Evolutionary conservation across 805 yeast genomes (phyloP), one percentile per base, ranked within the genome.

Genomic region (Komagataella pseudopastoris): DNA sequence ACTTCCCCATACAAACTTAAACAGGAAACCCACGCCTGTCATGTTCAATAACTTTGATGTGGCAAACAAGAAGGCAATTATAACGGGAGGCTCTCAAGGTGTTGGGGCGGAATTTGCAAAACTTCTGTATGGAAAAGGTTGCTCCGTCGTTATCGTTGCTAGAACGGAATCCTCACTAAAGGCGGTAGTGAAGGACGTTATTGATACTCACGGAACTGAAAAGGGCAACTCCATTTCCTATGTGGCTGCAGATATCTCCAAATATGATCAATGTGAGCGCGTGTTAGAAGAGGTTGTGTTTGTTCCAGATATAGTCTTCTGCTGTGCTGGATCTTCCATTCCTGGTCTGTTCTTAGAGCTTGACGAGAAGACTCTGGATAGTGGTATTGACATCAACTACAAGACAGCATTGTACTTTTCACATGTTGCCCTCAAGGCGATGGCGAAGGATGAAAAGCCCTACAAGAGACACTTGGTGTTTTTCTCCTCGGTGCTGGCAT

Each of bases 21-120:
- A 30, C 14, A 30, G 12, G 39, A 14, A 6, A 7, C 10, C 36
- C 36, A 24, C 12, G 14, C 10, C 39, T 30, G 39, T 6, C n/a
- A 30, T 30, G 39, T 30, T 30, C 14, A 10, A 44, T 45, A 22
- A 53, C 53, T 61, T 64, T 16, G 54, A 53, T 3, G 69, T 77
- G 8, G 69, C 73, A 50, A 75, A 76, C 23, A 77, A 75, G 60
- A 62, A 77, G 1, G 89, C 84, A 2, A 74, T 91, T 16, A 74
- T 91, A n/a, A 78, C 96, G 0, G 99, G 99, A 3, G 98, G 88
- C 0, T 88, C 96, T 0, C 99, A 91, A 61, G 99, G 99, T 0
- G 70, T 91, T 1, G 99, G 99, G 0, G 81, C 81, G 3, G 86
- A 84, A 44, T 65, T 91, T 52, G 96, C 95, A 0, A 68, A 70